Evolutionary conservation across 306 rosid species (phyloP).

Genomic region (Casuarina equisetifolia): DNA sequence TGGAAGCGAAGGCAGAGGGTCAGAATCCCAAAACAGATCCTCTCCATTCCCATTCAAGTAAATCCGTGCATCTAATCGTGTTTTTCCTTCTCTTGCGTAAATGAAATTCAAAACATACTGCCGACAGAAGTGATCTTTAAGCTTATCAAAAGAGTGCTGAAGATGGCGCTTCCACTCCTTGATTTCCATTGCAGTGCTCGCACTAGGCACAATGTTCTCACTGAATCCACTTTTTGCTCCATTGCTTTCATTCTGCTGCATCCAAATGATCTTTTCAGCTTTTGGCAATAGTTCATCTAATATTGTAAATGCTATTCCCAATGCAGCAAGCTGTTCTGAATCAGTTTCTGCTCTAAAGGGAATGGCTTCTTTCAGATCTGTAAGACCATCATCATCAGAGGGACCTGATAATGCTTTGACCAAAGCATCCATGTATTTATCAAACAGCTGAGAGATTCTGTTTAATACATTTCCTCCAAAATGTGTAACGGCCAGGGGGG

Average conservation of each 20-base stretch:
- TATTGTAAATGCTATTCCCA: constrained; percentile 87
- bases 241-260: constrained; percentile 50
- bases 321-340: constrained; percentile 84
- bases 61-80: constrained; percentile 77
- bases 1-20: constrained; percentile 88
- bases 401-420: constrained; percentile 81
- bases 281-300: constrained; percentile 82
- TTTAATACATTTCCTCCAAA: constrained; percentile 78
- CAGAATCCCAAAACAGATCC: constrained; percentile 63
- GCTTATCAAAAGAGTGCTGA: constrained; percentile 93
- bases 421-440: constrained; percentile 84
- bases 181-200: constrained; percentile 57
- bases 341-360: constrained; percentile 92
- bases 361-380: constrained; percentile 69
- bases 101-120: constrained; percentile 89
- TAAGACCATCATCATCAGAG: constrained; percentile 86
- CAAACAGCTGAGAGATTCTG: constrained; percentile 75
- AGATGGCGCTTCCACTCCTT: constrained; percentile 96
- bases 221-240: constrained; percentile 48
- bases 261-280: constrained; percentile 73
- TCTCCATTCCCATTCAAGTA: constrained; percentile 66
- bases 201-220: constrained; percentile 49
- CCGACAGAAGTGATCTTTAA: constrained; percentile 89
- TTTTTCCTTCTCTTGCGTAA: constrained; percentile 94
- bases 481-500: constrained; percentile 61